Conservation (phyloP, 2,329 filamentous ascomycete genomes). For the Colletotrichum destructivum region DNA sequence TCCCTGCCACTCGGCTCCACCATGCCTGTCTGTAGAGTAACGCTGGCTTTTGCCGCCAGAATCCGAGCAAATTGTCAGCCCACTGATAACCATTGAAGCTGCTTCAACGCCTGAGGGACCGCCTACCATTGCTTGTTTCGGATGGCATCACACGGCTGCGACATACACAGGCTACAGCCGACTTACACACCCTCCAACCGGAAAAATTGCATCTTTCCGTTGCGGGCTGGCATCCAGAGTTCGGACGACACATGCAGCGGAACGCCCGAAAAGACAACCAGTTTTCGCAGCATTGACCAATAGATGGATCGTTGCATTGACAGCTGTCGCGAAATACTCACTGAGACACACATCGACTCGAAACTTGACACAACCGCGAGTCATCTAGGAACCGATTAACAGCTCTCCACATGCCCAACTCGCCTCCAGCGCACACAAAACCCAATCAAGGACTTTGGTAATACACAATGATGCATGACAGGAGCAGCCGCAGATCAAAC, state of each 20-base stretch:
- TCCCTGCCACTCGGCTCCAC: conserved; percentile 10
- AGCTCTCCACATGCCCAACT: background rate
- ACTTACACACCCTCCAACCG: background rate
- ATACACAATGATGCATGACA: conserved; percentile 11
- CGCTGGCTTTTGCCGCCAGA: conserved; percentile 8
- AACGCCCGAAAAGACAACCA: conserved; percentile 2
- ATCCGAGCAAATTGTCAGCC: conserved; percentile 11
- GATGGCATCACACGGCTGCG: conserved; percentile 3
- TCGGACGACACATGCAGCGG: conserved; percentile 24
- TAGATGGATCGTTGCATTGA: conserved; percentile 24
- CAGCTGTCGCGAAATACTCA: conserved; percentile 22
- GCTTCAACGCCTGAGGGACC: background rate
- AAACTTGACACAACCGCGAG: conserved; percentile 30
- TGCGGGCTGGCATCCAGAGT: background rate
- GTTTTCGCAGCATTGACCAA: conserved; percentile 10
- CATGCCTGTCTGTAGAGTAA: conserved; percentile 7
- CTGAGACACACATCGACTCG: conserved; percentile 32
- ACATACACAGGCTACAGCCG: background rate
- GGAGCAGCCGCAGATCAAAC: conserved; percentile 35
- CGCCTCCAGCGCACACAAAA: conserved; percentile 4
- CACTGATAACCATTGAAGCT: conserved; percentile 20
- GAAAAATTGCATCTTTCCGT: background rate
- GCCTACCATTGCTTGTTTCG: conserved; percentile 3
- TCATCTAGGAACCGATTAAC: conserved; percentile 4
- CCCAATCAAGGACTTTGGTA: background rate